A percentile compares a stretch with the other conserved stretches of the same genome.
These are phyloP conservation scores for Scheffersomyces ergatensis DNA, from an alignment of 805 yeast species.

Conservation along the genomic window DNA sequence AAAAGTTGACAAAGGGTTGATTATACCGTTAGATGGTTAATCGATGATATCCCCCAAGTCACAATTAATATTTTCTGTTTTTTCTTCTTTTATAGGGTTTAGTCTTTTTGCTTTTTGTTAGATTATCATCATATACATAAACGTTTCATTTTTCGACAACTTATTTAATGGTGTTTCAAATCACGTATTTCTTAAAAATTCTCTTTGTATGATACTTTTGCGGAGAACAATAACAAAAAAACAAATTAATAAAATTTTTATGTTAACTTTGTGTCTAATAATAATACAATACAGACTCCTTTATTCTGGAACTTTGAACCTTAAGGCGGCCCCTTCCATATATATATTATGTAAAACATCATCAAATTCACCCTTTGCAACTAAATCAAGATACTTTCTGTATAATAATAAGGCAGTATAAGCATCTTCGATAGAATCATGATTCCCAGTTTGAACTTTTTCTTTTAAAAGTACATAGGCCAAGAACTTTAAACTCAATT, in stretches of 20 bases:
- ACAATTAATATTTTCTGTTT: background rate
- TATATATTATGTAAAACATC: slow-evolving; percentile 64
- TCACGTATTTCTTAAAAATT: no score
- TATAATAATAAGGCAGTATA: slow-evolving; percentile 77
- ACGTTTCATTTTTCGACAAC: no score
- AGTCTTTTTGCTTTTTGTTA: background rate
- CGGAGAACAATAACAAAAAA: no score
- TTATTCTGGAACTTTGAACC: slow-evolving; percentile 50
- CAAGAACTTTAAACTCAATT: slow-evolving; percentile 78
- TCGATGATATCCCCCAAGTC: no score
- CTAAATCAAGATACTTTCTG: slow-evolving; percentile 65
- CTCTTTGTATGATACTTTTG: no score
- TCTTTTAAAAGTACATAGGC: slow-evolving; percentile 75
- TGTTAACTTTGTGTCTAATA: background rate
- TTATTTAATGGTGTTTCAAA: no score
- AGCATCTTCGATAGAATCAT: slow-evolving; percentile 97
- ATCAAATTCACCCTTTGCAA: slow-evolving; percentile 58
- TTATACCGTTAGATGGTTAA: background rate
- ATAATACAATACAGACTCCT: no score
- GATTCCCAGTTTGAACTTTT: slow-evolving; percentile 87
- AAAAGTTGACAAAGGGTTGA: background rate
- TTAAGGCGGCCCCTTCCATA: slow-evolving; percentile 58
- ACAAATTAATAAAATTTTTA: no score
- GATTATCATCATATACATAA: background rate
- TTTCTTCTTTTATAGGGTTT: background rate